A percentile compares a stretch with the other conserved stretches of the same genome.
These are phyloP conservation scores for Termitomyces eurrhizus DNA, from an alignment of 768 basidiomycete genomes.

Conservation along the genomic window DNA sequence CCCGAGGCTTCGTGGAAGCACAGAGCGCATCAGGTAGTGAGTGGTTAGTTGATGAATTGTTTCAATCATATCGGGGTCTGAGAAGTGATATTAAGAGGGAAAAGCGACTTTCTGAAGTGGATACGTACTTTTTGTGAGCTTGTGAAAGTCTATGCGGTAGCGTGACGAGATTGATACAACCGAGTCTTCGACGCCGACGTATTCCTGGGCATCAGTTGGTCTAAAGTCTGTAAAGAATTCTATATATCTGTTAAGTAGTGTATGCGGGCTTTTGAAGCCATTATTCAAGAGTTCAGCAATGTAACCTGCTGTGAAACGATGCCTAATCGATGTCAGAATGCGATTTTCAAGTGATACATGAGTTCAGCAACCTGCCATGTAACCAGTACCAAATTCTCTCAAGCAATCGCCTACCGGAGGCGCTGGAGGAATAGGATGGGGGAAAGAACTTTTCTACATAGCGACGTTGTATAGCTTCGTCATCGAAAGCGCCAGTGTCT, in stretches of 20 bases:
- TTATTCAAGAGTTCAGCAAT: slow-evolving; percentile 35
- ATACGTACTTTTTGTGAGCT: slow-evolving; percentile 36
- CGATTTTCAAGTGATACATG: not conserved
- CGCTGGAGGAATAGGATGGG: slow-evolving; percentile 20
- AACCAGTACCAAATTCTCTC: slow-evolving; percentile 42
- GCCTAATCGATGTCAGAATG: slow-evolving; percentile 22
- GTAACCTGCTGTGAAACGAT: slow-evolving; percentile 44
- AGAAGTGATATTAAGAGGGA: not conserved
- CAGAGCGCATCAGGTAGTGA: slow-evolving; percentile 39
- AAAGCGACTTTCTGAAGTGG: not conserved
- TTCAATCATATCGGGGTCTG: slow-evolving; percentile 33
- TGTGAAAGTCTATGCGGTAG: slow-evolving; percentile 37
- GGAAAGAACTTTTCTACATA: slow-evolving; percentile 39
- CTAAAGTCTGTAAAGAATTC: slow-evolving; percentile 34
- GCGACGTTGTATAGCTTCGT: slow-evolving; percentile 24
- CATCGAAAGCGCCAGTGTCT: slow-evolving; percentile 40
- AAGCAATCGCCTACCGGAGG: slow-evolving; percentile 28
- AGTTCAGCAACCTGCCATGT: slow-evolving; percentile 32
- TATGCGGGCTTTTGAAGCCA: slow-evolving; percentile 36
- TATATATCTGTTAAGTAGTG: slow-evolving; percentile 38
- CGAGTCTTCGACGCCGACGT: slow-evolving; percentile 25
- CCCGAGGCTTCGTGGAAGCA: slow-evolving; percentile 31
- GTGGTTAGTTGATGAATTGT: slow-evolving; percentile 35
- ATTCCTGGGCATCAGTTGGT: slow-evolving; percentile 32
- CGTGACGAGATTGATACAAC: slow-evolving; percentile 30